A percentile compares a stretch with the other conserved stretches of the same genome.
These are phyloP conservation scores for Thielaviopsis populi DNA, from an alignment of 2,329 filamentous ascomycete genomes.

Conservation along the genomic window DNA sequence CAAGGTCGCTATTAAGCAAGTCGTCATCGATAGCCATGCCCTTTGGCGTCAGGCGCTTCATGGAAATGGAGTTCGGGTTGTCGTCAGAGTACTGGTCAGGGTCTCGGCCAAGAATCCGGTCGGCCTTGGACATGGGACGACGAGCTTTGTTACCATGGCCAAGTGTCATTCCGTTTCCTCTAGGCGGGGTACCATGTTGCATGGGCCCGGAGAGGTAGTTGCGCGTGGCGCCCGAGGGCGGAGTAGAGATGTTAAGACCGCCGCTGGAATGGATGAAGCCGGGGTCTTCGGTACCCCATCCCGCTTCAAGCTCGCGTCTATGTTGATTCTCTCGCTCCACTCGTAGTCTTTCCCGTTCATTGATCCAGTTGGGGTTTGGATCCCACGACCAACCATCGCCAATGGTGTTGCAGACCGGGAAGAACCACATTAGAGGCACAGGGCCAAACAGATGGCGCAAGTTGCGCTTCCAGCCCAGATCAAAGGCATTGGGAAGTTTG, in stretches of 20 bases:
- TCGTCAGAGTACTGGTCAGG: conserved; percentile 40
- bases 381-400: conserved; percentile 96
- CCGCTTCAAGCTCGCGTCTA: conserved; percentile 48
- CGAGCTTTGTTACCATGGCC: conserved; percentile 20
- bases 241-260: conserved; percentile 17
- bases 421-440: conserved; percentile 53
- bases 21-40: conserved; percentile 31
- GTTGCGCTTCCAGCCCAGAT: conserved; percentile 72
- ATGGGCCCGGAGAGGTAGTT: conserved; percentile 23
- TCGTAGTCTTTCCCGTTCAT: conserved; percentile 50
- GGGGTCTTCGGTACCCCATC: conserved; percentile 40
- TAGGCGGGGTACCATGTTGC: neutral
- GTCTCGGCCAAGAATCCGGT: conserved; percentile 42
- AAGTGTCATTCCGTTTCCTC: conserved; percentile 18
- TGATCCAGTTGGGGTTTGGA: conserved; percentile 62
- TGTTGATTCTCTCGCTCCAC: conserved; percentile 44
- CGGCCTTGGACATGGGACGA: conserved; percentile 38
- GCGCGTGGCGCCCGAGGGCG: conserved; percentile 20
- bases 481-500: conserved; percentile 83
- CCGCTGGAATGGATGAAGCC: conserved; percentile 17
- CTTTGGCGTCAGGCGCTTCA: conserved; percentile 33
- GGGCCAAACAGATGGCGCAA: conserved; percentile 68
- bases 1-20: conserved; percentile 28
- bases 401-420: conserved; percentile 72
- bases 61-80: conserved; percentile 28